Conservation (phyloP, 2,329 filamentous ascomycete species). For the Cadophora gregata region DNA sequence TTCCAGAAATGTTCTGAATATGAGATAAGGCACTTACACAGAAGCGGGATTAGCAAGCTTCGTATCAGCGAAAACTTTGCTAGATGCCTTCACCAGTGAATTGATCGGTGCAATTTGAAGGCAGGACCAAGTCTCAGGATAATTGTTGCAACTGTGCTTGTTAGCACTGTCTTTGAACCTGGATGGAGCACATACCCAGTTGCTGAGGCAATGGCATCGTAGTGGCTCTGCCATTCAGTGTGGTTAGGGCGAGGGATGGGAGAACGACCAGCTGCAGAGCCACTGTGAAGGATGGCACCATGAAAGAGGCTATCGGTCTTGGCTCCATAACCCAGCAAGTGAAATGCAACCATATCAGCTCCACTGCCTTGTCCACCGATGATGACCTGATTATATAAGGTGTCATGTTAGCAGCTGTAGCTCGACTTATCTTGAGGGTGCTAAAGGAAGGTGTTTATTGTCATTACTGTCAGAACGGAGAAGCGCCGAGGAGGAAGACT, state of each 20-base stretch:
- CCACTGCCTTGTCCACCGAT: conserved; percentile 31
- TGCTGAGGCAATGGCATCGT: conserved; percentile 15
- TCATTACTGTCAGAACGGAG: neutral
- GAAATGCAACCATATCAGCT: conserved; percentile 27
- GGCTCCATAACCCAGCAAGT: conserved; percentile 24
- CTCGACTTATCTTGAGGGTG: neutral
- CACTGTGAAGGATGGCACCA: conserved; percentile 27
- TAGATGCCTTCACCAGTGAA: conserved; percentile 18
- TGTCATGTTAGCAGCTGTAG: neutral
- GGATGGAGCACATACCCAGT: conserved; percentile 22
- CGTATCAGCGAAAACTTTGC: conserved; percentile 13
- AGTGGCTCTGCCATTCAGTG: conserved; percentile 21
- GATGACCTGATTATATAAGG: conserved; percentile 22
- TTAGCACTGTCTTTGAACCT: neutral
- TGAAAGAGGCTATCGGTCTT: conserved; percentile 23
- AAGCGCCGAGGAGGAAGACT: conserved; percentile 16
- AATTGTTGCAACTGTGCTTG: conserved; percentile 13
- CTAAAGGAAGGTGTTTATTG: neutral
- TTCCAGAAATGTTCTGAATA: neutral
- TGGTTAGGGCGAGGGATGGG: conserved; percentile 25
- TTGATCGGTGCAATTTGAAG: conserved; percentile 27
- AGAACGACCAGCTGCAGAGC: conserved; percentile 22
- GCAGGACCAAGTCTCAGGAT: conserved; percentile 20
- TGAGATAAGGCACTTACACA: neutral
- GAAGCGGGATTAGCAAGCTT: conserved; percentile 10